These are phyloP conservation scores for Tylopilus intermedius DNA, from an alignment of 768 basidiomycete genomes.

Conservation along the genomic window DNA sequence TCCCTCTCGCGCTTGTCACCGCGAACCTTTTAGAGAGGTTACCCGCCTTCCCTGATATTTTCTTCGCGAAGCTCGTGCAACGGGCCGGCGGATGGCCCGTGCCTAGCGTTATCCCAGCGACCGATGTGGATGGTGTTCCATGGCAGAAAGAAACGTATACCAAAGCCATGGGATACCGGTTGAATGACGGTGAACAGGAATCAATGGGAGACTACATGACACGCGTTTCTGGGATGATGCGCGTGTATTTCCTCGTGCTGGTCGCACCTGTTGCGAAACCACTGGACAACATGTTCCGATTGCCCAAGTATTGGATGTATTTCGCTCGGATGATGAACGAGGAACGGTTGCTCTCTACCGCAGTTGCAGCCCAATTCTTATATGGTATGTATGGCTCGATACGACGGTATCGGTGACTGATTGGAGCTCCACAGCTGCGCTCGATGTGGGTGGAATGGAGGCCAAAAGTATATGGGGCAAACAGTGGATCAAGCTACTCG, in stretches of 20 bases:
- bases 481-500: constrained; percentile 74
- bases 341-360: constrained; percentile 45
- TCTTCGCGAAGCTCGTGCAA: constrained; percentile 83
- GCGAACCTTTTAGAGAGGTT: constrained; percentile 62
- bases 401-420: constrained; percentile 4
- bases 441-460: constrained; percentile 64
- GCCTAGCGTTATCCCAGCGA: constrained; percentile 53
- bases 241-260: constrained; percentile 81
- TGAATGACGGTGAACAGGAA: constrained; percentile 46
- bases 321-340: constrained; percentile 59
- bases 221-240: constrained; percentile 73
- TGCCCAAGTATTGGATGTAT: constrained; percentile 68
- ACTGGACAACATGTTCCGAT: constrained; percentile 44
- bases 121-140: constrained; percentile 45
- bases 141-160: constrained; percentile 40
- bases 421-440: constrained; percentile 44
- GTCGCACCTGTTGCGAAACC: constrained; percentile 38
- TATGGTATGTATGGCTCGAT: constrained; percentile 41
- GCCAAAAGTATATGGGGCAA: constrained; percentile 65
- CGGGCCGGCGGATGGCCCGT: constrained; percentile 86
- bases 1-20: constrained; percentile 70
- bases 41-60: constrained; percentile 60
- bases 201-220: constrained; percentile 53
- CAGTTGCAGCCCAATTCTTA: constrained; percentile 63
- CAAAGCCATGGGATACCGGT: constrained; percentile 57